Evolutionary conservation across 225 moss, liverwort and hornwort genomes (phyloP).

Genomic region (Pseudisothecium myosuroides): DNA sequence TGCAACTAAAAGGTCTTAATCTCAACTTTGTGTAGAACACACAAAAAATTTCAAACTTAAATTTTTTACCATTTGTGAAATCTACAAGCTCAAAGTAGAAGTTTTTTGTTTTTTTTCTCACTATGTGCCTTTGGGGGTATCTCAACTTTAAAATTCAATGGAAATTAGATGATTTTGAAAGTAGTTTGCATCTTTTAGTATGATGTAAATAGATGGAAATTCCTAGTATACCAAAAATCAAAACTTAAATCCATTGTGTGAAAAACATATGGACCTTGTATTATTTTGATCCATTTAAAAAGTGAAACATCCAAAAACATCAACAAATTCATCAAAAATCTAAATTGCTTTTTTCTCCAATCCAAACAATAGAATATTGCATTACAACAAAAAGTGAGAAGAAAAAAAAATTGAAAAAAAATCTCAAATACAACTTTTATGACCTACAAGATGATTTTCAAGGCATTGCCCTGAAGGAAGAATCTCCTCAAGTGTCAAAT

Average conservation of each 20-base stretch:
- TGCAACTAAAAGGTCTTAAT: background rate
- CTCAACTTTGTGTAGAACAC: background rate
- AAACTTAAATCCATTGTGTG: background rate
- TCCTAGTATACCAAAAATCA: background rate
- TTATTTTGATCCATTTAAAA: background rate
- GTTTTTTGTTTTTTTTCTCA: no score
- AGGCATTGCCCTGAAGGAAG: background rate
- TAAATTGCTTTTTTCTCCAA: background rate
- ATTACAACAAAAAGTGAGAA: background rate
- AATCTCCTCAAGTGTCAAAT: background rate
- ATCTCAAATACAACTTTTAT: background rate
- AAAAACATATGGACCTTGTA: background rate
- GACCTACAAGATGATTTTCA: background rate
- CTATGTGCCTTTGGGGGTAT: fast-evolving
- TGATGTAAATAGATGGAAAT: background rate
- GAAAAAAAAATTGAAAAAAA: background rate
- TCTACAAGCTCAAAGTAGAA: background rate
- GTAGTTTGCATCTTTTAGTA: background rate
- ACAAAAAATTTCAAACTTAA: background rate
- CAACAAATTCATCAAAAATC: background rate
- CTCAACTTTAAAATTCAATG: background rate
- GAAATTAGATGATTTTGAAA: fast-evolving
- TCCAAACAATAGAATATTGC: background rate
- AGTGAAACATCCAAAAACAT: background rate
- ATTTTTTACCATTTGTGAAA: background rate